phyloP scores from a whole-genome alignment of 2,329 filamentous ascomycete species.

The Neonectria ditissima region DNA sequence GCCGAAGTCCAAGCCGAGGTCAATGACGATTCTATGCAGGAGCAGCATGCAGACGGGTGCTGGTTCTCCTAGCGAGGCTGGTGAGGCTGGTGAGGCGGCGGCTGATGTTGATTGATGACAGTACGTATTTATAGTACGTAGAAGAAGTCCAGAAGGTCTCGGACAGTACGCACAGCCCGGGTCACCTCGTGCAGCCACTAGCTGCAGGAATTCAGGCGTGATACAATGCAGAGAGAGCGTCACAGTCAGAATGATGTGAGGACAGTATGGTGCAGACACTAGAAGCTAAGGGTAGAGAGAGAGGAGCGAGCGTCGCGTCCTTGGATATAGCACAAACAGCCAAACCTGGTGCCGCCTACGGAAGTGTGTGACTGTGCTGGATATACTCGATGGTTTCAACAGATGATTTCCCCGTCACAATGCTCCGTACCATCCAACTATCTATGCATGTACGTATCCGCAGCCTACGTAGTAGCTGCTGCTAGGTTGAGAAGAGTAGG shows the following conservation, averaged over 20 bases:
- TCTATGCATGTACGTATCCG: too few relatives aligned
- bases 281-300: neutral
- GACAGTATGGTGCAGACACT: neutral
- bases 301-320: neutral
- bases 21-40: neutral
- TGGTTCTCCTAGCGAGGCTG: neutral
- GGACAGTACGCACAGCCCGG: neutral
- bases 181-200: neutral
- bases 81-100: neutral
- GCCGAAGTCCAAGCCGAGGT: neutral
- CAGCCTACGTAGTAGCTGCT: too few relatives aligned
- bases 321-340: neutral
- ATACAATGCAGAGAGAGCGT: neutral
- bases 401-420: slow-evolving; percentile 3
- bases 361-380: neutral
- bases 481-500: neutral
- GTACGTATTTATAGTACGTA: neutral
- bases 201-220: neutral
- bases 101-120: neutral
- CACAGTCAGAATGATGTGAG: neutral
- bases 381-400: neutral
- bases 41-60: neutral
- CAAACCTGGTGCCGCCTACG: slow-evolving; percentile 1
- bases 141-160: neutral
- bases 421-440: too few relatives aligned